A percentile compares a stretch with the other conserved stretches of the same genome.
These are phyloP conservation scores for Populus hybrid DNA, from an alignment of 441 rosid species.

Conservation along the genomic window DNA sequence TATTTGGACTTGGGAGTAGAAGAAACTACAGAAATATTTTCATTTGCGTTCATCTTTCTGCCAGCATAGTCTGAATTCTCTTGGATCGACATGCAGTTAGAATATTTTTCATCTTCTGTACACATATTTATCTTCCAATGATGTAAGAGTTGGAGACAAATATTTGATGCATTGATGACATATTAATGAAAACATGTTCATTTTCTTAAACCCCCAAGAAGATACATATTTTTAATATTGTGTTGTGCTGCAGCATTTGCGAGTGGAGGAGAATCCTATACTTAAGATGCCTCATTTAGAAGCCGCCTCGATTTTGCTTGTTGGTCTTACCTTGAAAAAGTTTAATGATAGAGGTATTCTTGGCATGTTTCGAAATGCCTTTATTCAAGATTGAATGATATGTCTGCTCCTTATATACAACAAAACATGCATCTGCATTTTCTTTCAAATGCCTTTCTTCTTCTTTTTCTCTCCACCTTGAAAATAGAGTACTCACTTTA, in stretches of 20 bases:
- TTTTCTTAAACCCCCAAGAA: background rate
- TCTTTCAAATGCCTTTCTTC: background rate
- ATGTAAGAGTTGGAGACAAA: background rate
- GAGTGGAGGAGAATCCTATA: constrained; percentile 97
- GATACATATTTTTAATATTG: constrained; percentile 1
- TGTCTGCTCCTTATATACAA: background rate
- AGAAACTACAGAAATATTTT: background rate
- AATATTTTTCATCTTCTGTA: background rate
- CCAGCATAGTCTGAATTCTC: background rate
- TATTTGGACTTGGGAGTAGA: constrained; percentile 6
- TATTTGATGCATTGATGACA: background rate
- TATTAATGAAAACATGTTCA: background rate
- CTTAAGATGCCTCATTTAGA: constrained; percentile 94
- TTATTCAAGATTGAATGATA: background rate
- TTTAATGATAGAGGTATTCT: constrained; percentile 94
- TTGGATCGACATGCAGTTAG: background rate
- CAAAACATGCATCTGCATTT: background rate
- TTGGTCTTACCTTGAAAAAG: constrained; percentile 93
- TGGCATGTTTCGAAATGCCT: background rate
- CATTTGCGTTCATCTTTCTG: constrained; percentile 3
- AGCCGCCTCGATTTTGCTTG: constrained; percentile 94
- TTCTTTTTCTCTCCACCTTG: background rate
- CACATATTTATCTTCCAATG: background rate
- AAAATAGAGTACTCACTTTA: background rate
- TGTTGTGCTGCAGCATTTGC: constrained; percentile 72